A percentile compares a stretch with the other conserved stretches of the same genome.
phyloP scores from a whole-genome alignment of 1,284 basidiomycete genomes.

The Irpex sp. region DNA sequence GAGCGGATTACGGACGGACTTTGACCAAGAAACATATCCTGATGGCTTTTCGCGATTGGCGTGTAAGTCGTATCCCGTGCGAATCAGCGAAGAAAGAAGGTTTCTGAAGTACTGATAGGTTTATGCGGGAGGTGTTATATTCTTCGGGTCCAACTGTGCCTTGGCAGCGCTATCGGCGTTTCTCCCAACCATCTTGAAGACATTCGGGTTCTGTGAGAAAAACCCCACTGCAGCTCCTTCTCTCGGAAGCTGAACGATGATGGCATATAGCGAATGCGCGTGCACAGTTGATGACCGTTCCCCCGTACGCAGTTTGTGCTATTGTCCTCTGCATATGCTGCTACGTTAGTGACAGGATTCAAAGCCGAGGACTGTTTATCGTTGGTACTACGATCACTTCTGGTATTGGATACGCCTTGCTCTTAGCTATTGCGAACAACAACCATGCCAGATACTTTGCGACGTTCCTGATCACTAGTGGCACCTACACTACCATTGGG shows the following conservation, averaged over 20 bases:
- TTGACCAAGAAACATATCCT: constrained; percentile 63
- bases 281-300: constrained; percentile 76
- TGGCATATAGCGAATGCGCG: constrained; percentile 36
- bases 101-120: constrained; percentile 33
- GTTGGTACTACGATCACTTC: constrained; percentile 45
- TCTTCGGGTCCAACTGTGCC: constrained; percentile 77
- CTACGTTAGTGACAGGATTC: constrained; percentile 67
- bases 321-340: constrained; percentile 63
- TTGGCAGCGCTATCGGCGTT: constrained; percentile 81
- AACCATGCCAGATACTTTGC: constrained; percentile 61
- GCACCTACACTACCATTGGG: constrained; percentile 67
- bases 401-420: constrained; percentile 63
- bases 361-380: constrained; percentile 66
- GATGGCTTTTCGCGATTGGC: constrained; percentile 70
- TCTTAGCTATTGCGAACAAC: constrained; percentile 43
- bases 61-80: constrained; percentile 32
- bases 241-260: constrained; percentile 12
- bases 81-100: background rate
- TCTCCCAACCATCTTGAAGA: constrained; percentile 79
- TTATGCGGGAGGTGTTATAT: constrained; percentile 62
- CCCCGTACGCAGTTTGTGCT: constrained; percentile 76
- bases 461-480: constrained; percentile 65
- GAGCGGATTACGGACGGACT: constrained; percentile 62
- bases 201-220: constrained; percentile 55
- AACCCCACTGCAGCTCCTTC: background rate